Evolutionary conservation across 345 rosid genomes (phyloP), one percentile per base, ranked within the genome.

Genomic region (Turritis glabra): DNA sequence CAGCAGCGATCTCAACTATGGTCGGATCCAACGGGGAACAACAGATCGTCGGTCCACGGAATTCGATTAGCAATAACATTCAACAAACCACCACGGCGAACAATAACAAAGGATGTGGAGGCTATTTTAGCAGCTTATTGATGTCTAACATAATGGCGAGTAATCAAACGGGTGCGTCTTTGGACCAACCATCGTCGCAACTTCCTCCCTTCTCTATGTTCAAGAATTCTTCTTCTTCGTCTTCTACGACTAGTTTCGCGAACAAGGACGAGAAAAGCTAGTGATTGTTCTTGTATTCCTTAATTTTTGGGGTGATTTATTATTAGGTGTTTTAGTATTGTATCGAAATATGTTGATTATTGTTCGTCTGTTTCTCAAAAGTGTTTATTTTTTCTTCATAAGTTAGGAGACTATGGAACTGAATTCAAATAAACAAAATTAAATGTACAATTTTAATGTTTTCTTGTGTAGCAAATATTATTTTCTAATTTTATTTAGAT

Each of bases 1-100:
- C 89, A 32, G 85, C 94, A 3, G 96, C 94, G 2, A 77, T 92
- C 78, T 85, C 96, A 38, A 81, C 87, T 41, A 85, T 88, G 97
- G 89, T 83, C 13, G 86, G 85, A 32, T 79, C 79, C 14, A 64
- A 51, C 1, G 72, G 80, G 44, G 75, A 77, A 27, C 71, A 74
- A 43, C 83, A 69, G 1, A 37, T 35, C 13, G 37, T 22, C 51
- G 58, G 70, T 61, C 58, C 61, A 63, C 54, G 46, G n/a, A 63
- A 26, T 64, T 60, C 9, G 11, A 13, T 29, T 26, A 71, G 67
- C 38, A 77, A 71, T 40, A 67, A 63, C 47, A 43, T 12, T 77
- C 84, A 51, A 60, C 75, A 73, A 74, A 57, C 71, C 29, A 50
- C 15, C 59, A 26, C 23, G 47, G 2, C 61, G 11, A 80, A 50